Conservation (phyloP, 2,329 filamentous ascomycete genomes). For the Botrytis aclada region DNA sequence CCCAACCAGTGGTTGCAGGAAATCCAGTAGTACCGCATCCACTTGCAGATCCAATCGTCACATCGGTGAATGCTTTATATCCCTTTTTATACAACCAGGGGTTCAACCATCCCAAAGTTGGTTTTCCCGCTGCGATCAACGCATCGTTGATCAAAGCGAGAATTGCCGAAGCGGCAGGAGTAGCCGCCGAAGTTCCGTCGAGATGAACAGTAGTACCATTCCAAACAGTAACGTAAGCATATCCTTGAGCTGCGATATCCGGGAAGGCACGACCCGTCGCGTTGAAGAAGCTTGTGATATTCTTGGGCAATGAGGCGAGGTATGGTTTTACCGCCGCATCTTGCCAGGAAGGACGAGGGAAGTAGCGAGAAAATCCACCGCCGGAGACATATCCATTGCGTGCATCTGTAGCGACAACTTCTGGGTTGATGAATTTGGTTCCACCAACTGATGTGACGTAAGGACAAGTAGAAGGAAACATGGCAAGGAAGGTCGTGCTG, state of each 20-base stretch:
- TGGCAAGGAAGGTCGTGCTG: slow-evolving; percentile 53
- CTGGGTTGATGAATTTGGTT: slow-evolving; percentile 38
- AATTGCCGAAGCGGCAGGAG: slow-evolving; percentile 55
- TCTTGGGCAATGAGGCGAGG: slow-evolving; percentile 41
- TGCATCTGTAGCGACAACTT: slow-evolving; percentile 39
- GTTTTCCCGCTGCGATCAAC: slow-evolving; percentile 50
- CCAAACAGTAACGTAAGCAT: slow-evolving; percentile 48
- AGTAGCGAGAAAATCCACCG: slow-evolving; percentile 53
- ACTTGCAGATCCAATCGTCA: slow-evolving; percentile 39
- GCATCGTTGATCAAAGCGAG: slow-evolving; percentile 62
- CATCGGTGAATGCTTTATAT: slow-evolving; percentile 41
- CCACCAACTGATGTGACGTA: slow-evolving; percentile 64
- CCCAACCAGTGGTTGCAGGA: slow-evolving; percentile 38
- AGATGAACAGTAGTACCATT: slow-evolving; percentile 40
- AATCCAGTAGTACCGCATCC: slow-evolving; percentile 39
- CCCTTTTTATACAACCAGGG: slow-evolving; percentile 42
- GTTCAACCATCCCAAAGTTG: slow-evolving; percentile 43
- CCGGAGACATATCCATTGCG: slow-evolving; percentile 39
- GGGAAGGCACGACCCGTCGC: slow-evolving; percentile 47
- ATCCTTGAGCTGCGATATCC: slow-evolving; percentile 54
- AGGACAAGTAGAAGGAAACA: slow-evolving; percentile 64
- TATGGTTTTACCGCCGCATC: slow-evolving; percentile 42
- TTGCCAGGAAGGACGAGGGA: slow-evolving; percentile 47
- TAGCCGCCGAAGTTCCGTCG: slow-evolving; percentile 52
- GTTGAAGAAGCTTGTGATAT: slow-evolving; percentile 47